Conservation (phyloP, 495 filamentous ascomycete species). For the Corynascus novoguineensis region DNA sequence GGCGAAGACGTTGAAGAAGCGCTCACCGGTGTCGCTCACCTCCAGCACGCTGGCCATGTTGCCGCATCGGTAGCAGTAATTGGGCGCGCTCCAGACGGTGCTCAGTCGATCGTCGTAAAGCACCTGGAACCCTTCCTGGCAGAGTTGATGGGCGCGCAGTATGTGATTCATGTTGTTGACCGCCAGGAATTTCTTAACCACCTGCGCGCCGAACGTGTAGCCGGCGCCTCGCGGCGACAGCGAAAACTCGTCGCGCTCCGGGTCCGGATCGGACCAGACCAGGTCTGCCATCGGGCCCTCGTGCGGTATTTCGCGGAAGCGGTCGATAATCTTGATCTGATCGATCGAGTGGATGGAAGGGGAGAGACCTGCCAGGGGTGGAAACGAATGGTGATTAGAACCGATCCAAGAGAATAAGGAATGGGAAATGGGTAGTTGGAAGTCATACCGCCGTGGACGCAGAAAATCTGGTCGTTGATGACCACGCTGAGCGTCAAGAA, state of each 20-base stretch:
- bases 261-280: conserved; percentile 96
- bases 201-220: conserved; percentile 94
- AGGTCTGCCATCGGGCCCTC: conserved; percentile 99
- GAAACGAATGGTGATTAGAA: background rate
- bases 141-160: conserved; percentile 90
- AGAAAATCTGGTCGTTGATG: conserved; percentile 98
- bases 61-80: conserved; percentile 94
- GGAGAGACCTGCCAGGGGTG: conserved; percentile 57
- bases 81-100: conserved; percentile 96
- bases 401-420: background rate
- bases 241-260: conserved; percentile 92
- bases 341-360: conserved; percentile 97
- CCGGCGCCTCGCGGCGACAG: conserved; percentile 89
- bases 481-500: conserved; percentile 94
- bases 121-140: conserved; percentile 94
- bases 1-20: conserved; percentile 95
- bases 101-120: conserved; percentile 90
- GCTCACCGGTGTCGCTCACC: conserved; percentile 83
- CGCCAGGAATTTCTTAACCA: conserved; percentile 94
- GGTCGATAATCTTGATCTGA: conserved; percentile 98
- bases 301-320: conserved; percentile 95
- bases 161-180: conserved; percentile 98
- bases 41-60: conserved; percentile 97
- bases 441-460: conserved; percentile 78
- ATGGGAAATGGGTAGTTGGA: background rate